phyloP scores from a whole-genome alignment of 768 basidiomycete species.

The Pleurotus platypus region DNA sequence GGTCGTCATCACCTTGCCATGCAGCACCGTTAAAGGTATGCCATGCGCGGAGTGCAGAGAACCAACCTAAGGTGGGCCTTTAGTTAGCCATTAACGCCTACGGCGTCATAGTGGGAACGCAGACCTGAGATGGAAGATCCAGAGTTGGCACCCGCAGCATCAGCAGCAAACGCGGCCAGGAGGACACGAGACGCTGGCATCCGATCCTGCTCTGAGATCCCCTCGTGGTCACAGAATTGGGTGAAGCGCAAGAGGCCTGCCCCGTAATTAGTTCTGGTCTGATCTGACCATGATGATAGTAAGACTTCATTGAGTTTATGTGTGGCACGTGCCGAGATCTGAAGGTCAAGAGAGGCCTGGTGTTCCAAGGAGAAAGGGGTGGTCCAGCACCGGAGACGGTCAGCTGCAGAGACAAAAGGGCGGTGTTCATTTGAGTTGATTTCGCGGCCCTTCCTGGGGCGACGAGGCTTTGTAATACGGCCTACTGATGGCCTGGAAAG shows the following conservation, averaged over 20 bases:
- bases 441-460: background rate
- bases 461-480: background rate
- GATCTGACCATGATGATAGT: background rate
- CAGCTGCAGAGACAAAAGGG: background rate
- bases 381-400: background rate
- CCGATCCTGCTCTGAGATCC: constrained; percentile 21
- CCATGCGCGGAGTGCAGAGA: constrained; percentile 27
- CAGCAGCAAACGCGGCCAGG: constrained; percentile 24
- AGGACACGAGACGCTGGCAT: constrained; percentile 30
- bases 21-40: constrained; percentile 22
- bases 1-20: constrained; percentile 16
- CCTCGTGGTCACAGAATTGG: constrained; percentile 29
- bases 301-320: background rate
- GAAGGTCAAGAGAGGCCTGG: background rate
- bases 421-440: background rate
- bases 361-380: background rate
- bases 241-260: constrained; percentile 30
- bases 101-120: too few relatives aligned
- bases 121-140: constrained; percentile 11
- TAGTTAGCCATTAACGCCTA: too few relatives aligned
- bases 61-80: constrained; percentile 10
- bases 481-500: background rate
- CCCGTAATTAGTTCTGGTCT: constrained; percentile 23
- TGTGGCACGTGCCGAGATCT: background rate
- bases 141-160: constrained; percentile 15